Percentiles rank a stretch among this genome's conserved stretches.
These are phyloP conservation scores for Royoungia palumana DNA, from an alignment of 768 basidiomycete species.

Conservation along the genomic window DNA sequence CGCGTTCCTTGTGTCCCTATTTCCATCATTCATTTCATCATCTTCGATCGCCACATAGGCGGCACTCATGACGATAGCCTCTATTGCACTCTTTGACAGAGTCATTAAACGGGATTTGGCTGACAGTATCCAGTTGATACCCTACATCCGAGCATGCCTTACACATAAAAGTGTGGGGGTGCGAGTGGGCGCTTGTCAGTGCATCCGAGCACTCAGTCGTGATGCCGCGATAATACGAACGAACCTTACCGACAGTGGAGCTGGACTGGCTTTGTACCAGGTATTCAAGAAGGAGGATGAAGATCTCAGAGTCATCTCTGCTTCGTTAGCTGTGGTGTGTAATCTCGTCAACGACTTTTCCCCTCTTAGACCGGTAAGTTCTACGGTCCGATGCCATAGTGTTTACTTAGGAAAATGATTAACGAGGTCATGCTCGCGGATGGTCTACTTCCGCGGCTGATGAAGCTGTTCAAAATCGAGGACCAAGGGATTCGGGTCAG, in stretches of 20 bases:
- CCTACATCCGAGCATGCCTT: conserved; percentile 52
- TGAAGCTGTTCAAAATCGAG: conserved; percentile 49
- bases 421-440: conserved; percentile 61
- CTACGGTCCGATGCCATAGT: background rate
- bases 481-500: conserved; percentile 62
- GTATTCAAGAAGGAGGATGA: conserved; percentile 56
- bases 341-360: conserved; percentile 88
- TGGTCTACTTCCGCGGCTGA: conserved; percentile 63
- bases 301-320: conserved; percentile 66
- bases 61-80: conserved; percentile 67
- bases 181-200: conserved; percentile 84
- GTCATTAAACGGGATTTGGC: conserved; percentile 69
- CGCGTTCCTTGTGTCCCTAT: background rate
- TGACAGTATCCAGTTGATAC: conserved; percentile 53
- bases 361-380: conserved; percentile 65
- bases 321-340: conserved; percentile 72
- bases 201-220: conserved; percentile 74
- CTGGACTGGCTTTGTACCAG: conserved; percentile 68
- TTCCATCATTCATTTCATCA: background rate
- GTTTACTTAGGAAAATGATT: conserved; percentile 1
- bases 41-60: conserved; percentile 42
- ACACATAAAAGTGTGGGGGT: conserved; percentile 66
- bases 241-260: conserved; percentile 76
- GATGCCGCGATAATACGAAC: conserved; percentile 80
- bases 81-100: conserved; percentile 69